A percentile compares a stretch with the other conserved stretches of the same genome.
Evolutionary conservation across 257 asterid species (phyloP).

Genomic region (Nicotiana attenuata): DNA sequence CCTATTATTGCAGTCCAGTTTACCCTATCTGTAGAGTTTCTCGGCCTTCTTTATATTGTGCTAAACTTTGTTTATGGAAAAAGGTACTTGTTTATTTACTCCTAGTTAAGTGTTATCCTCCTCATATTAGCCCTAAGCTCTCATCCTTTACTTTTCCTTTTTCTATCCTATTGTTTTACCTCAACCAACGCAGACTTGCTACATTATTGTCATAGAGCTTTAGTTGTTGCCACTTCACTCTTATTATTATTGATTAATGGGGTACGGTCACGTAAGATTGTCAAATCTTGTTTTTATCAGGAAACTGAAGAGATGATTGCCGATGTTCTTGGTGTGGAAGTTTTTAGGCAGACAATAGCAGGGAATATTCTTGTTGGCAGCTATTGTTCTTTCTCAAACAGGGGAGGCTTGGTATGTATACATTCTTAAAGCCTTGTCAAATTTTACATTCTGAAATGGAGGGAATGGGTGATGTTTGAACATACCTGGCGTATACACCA

Average conservation of each 20-base stretch:
- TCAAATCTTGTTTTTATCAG: slow-evolving; percentile 23
- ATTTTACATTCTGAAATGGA: slow-evolving; percentile 9
- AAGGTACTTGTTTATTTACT: not conserved
- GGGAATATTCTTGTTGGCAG: slow-evolving; percentile 88
- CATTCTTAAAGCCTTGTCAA: not conserved
- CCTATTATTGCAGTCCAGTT: not conserved
- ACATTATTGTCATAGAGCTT: not conserved
- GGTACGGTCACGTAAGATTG: not conserved
- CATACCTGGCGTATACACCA: not conserved
- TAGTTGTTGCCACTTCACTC: not conserved
- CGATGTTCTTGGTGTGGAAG: slow-evolving; percentile 93
- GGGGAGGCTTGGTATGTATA: slow-evolving; percentile 84
- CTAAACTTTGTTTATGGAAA: not conserved
- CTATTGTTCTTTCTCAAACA: slow-evolving; percentile 66
- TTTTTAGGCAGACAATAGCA: slow-evolving; percentile 79
- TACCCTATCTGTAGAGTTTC: not conserved
- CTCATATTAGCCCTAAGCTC: not conserved
- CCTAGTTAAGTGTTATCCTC: not conserved
- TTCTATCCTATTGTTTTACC: not conserved
- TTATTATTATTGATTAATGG: not conserved
- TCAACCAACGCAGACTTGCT: not conserved
- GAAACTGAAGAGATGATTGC: slow-evolving; percentile 93
- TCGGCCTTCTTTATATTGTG: not conserved
- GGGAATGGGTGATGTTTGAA: not conserved
- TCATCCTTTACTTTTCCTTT: not conserved